Evolutionary conservation across 345 rosid species (phyloP).

Genomic region (Adansonia digitata): DNA sequence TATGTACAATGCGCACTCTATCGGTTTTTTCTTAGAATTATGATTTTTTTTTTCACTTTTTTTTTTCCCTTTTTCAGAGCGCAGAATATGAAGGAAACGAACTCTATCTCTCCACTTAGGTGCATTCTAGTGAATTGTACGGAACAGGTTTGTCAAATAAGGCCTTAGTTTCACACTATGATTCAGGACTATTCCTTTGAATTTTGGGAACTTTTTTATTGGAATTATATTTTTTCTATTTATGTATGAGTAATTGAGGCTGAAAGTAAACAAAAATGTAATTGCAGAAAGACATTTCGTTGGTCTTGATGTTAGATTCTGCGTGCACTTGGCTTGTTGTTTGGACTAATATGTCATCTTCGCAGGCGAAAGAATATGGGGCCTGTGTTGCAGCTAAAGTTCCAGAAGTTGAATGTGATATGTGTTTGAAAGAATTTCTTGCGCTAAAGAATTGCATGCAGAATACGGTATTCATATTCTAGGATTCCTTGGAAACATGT

Average conservation of each 20-base stretch:
- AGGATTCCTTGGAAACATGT: conserved; percentile 1
- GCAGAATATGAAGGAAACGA: conserved; percentile 74
- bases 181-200: not conserved
- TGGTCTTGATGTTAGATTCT: not conserved
- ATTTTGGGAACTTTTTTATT: not conserved
- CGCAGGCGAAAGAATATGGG: conserved; percentile 87
- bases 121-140: conserved; percentile 72
- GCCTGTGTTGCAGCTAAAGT: conserved; percentile 83
- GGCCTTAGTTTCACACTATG: not conserved
- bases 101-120: conserved; percentile 47
- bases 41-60: too few relatives aligned
- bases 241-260: not conserved
- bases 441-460: conserved; percentile 82
- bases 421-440: conserved; percentile 93
- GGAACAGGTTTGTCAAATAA: conserved; percentile 50
- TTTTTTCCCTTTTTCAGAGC: conserved; percentile 15
- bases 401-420: conserved; percentile 72
- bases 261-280: not conserved
- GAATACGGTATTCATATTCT: conserved; percentile 53
- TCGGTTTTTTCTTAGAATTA: too few relatives aligned
- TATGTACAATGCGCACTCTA: too few relatives aligned
- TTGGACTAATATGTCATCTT: conserved; percentile 10
- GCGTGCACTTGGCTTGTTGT: conserved; percentile 5
- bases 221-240: not conserved
- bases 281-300: not conserved